Percentiles rank a stretch among this genome's conserved stretches.
These are phyloP conservation scores for Colletotrichum sp. DNA, from an alignment of 2,329 filamentous ascomycete genomes.

Conservation along the genomic window DNA sequence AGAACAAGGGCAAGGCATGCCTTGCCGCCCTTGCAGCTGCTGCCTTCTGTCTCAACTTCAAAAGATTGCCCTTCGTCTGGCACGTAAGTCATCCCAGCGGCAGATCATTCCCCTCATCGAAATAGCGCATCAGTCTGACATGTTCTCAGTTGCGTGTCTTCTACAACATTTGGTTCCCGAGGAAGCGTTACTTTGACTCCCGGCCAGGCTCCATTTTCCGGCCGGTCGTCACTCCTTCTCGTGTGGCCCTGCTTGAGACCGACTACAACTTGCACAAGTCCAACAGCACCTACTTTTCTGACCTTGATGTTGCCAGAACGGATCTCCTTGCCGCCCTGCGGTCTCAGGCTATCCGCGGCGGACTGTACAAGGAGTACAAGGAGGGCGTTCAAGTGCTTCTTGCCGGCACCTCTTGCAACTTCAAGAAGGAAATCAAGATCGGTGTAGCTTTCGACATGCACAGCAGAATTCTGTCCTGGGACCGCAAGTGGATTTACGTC, in stretches of 20 bases:
- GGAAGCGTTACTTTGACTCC: slow-evolving; percentile 21
- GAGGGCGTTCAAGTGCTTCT: slow-evolving; percentile 63
- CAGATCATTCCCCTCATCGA: background rate
- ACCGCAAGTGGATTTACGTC: slow-evolving; percentile 35
- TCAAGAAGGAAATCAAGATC: slow-evolving; percentile 74
- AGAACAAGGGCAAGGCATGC: background rate
- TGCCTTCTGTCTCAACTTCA: background rate
- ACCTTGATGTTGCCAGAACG: slow-evolving; percentile 61
- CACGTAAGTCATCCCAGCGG: background rate
- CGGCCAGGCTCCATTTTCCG: slow-evolving; percentile 38
- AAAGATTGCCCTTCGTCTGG: slow-evolving; percentile 3
- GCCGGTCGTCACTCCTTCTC: slow-evolving; percentile 66
- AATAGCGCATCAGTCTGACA: background rate
- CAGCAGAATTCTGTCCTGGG: slow-evolving; percentile 46
- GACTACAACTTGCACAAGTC: slow-evolving; percentile 79
- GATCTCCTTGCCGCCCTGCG: slow-evolving; percentile 42
- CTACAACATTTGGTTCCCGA: slow-evolving; percentile 37
- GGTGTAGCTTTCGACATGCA: slow-evolving; percentile 76
- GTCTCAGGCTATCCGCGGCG: slow-evolving; percentile 1
- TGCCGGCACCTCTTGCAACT: slow-evolving; percentile 75
- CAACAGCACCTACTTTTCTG: slow-evolving; percentile 74
- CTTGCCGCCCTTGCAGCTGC: background rate
- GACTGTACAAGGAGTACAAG: slow-evolving; percentile 46
- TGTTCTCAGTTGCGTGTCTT: slow-evolving; percentile 35
- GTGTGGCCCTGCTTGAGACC: slow-evolving; percentile 62